Evolutionary conservation across 2,329 filamentous ascomycete genomes (phyloP).

Genomic region (Elsinoe fawcettii): DNA sequence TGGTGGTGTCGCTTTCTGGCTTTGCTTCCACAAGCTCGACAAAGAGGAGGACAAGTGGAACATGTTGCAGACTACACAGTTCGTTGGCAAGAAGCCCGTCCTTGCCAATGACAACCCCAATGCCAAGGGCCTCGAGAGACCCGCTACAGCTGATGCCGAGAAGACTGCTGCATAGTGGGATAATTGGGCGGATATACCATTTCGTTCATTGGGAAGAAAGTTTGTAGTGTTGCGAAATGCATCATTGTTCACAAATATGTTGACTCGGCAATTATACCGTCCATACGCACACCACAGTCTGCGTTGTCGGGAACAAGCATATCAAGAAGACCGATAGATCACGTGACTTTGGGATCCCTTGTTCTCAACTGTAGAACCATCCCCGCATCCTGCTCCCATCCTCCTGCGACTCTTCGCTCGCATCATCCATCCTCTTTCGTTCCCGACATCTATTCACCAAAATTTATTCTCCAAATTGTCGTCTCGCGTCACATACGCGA

Average conservation of each 20-base stretch:
- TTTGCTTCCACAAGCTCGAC: slow-evolving; percentile 59
- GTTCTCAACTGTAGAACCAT: background rate
- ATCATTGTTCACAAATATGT: no score
- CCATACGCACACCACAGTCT: no score
- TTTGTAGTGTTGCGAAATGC: background rate
- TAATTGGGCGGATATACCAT: background rate
- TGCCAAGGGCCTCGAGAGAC: background rate
- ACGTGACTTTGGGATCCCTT: background rate
- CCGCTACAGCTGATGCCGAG: background rate
- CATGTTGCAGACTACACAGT: slow-evolving; percentile 36
- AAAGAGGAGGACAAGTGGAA: slow-evolving; percentile 62
- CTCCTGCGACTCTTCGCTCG: background rate
- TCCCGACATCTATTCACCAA: background rate
- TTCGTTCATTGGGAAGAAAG: background rate
- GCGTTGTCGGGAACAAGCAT: no score
- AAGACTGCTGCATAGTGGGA: background rate
- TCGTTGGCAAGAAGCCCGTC: slow-evolving; percentile 10
- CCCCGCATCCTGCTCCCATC: background rate
- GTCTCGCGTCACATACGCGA: background rate
- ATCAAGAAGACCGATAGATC: no score
- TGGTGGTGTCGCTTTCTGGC: slow-evolving; percentile 60
- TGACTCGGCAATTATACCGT: no score
- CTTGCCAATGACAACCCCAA: background rate
- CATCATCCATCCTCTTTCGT: background rate
- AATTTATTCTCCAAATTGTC: background rate